Evolutionary conservation across 257 asterid species (phyloP).

Genomic region (Solanum paucissectum): DNA sequence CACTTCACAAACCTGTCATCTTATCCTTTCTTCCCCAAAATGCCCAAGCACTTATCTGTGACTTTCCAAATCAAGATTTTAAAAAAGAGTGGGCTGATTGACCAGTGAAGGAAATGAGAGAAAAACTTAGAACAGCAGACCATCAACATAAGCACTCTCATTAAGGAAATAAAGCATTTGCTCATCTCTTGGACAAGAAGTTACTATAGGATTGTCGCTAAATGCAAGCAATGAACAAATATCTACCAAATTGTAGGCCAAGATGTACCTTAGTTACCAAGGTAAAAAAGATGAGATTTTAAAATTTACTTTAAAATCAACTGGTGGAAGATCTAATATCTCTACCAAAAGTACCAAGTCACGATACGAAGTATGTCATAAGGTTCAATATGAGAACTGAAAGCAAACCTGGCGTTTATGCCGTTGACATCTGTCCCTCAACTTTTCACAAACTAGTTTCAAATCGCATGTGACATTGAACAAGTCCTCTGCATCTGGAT

Average conservation of each 20-base stretch:
- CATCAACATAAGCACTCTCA: too few relatives aligned
- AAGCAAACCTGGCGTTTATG: slow-evolving; percentile 81
- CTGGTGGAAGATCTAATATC: not conserved
- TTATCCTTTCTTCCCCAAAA: too few relatives aligned
- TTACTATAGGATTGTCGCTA: too few relatives aligned
- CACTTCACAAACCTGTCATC: too few relatives aligned
- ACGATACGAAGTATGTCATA: not conserved
- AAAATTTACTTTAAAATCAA: not conserved
- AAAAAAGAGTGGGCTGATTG: too few relatives aligned
- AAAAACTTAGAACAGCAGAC: too few relatives aligned
- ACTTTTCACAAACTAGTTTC: slow-evolving; percentile 75
- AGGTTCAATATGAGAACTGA: not conserved
- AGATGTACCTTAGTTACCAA: not conserved
- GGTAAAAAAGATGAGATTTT: not conserved
- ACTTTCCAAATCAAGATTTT: too few relatives aligned
- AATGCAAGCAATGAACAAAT: not conserved
- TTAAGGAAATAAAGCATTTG: too few relatives aligned
- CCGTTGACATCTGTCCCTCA: slow-evolving; percentile 73
- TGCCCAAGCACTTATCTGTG: too few relatives aligned
- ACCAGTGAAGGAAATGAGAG: too few relatives aligned
- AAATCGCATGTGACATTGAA: slow-evolving; percentile 95
- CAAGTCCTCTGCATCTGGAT: slow-evolving; percentile 96
- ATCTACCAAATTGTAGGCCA: not conserved
- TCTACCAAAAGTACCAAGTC: not conserved
- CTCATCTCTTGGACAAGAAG: too few relatives aligned